These are phyloP conservation scores for Odontarrhena argentea DNA, from an alignment of 345 rosid species.

Conservation along the genomic window DNA sequence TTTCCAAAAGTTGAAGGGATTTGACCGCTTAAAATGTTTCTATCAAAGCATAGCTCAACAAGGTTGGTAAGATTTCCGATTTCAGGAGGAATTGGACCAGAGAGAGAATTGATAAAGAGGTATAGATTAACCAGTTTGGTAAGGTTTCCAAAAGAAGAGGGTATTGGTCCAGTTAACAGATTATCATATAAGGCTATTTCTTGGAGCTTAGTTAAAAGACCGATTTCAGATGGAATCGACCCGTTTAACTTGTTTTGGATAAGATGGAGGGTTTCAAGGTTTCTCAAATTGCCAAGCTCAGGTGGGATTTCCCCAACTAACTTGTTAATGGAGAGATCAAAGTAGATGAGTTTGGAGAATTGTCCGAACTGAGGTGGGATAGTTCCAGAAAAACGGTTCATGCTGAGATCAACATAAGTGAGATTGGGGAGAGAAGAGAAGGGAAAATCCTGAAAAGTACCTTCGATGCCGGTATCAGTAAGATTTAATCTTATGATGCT, in stretches of 20 bases:
- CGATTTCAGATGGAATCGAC: conserved; percentile 42
- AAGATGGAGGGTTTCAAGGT: conserved; percentile 43
- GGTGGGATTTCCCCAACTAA: conserved; percentile 46
- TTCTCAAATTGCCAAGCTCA: conserved; percentile 44
- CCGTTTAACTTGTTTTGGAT: conserved; percentile 46
- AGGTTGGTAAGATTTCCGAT: conserved; percentile 45
- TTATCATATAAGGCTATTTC: conserved; percentile 36
- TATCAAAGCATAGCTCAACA: conserved; percentile 41
- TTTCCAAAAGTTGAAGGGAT: conserved; percentile 46
- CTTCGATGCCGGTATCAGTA: conserved; percentile 37
- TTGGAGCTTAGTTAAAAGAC: conserved; percentile 38
- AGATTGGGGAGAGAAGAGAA: conserved; percentile 50
- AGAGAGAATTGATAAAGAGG: conserved; percentile 39
- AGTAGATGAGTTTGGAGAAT: conserved; percentile 44
- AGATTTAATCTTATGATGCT: conserved; percentile 43
- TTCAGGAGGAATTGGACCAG: conserved; percentile 42
- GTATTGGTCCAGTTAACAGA: conserved; percentile 46
- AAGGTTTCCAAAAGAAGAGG: conserved; percentile 43
- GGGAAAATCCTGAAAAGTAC: conserved; percentile 50
- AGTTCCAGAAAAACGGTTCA: conserved; percentile 46
- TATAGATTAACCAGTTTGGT: conserved; percentile 42
- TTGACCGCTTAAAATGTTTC: conserved; percentile 40
- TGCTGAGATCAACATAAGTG: conserved; percentile 41
- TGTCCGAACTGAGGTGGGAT: conserved; percentile 42
- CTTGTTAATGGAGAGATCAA: conserved; percentile 47